A percentile compares a stretch with the other conserved stretches of the same genome.
Conservation (phyloP, 2,329 filamentous ascomycete species). For the Cordyceps farinosa region DNA sequence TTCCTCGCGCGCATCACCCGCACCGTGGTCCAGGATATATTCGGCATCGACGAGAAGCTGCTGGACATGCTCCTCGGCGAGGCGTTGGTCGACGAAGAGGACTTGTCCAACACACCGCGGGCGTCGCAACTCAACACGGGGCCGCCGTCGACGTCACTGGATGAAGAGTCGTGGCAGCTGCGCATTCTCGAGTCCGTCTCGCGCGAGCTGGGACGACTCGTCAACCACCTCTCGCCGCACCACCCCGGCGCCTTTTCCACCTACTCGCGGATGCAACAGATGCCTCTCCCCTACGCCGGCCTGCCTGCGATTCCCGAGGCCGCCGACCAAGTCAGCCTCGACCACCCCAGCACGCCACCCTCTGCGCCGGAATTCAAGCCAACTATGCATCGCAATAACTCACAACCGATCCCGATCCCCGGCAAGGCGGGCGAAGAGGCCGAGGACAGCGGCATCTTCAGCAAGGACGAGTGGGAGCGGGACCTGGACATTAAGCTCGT, state of each 20-base stretch:
- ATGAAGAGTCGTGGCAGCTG: conserved; percentile 64
- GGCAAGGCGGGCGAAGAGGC: conserved; percentile 24
- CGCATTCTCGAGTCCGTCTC: conserved; percentile 80
- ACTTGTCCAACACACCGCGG: conserved; percentile 46
- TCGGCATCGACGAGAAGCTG: conserved; percentile 84
- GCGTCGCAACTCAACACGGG: conserved; percentile 35
- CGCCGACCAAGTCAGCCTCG: conserved; percentile 28
- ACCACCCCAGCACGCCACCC: conserved; percentile 19
- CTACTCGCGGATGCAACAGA: conserved; percentile 64
- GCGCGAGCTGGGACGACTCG: conserved; percentile 77
- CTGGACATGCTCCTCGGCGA: conserved; percentile 88
- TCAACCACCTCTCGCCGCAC: conserved; percentile 73
- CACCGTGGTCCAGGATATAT: conserved; percentile 81
- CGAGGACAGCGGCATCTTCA: conserved; percentile 40
- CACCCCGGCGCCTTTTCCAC: conserved; percentile 87
- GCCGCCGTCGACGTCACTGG: conserved; percentile 27
- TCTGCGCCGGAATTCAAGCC: conserved; percentile 44
- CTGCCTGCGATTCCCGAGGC: conserved; percentile 62
- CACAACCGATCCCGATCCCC: conserved; percentile 37
- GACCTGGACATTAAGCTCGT: conserved; percentile 89
- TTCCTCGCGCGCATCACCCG: conserved; percentile 79
- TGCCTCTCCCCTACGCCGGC: conserved; percentile 72
- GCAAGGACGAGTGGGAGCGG: conserved; percentile 86
- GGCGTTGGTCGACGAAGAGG: conserved; percentile 51
- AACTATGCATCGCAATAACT: conserved; percentile 36